These are phyloP conservation scores for Mycena vitilis DNA, from an alignment of 768 basidiomycete species.

Conservation along the genomic window DNA sequence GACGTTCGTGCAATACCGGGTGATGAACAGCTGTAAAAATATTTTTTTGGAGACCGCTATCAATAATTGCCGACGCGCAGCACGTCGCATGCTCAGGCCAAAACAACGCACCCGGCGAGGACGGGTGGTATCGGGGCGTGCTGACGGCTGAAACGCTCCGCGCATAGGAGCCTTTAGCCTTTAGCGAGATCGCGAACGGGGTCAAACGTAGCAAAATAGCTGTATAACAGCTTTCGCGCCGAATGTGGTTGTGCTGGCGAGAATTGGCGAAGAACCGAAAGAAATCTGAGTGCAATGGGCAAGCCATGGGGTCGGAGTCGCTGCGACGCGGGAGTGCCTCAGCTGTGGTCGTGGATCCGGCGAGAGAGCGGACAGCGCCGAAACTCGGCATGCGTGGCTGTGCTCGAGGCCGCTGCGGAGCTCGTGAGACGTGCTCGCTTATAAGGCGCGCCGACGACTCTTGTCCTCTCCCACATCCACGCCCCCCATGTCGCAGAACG, in stretches of 20 bases:
- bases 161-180: not conserved
- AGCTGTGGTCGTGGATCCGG: not conserved
- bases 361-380: not conserved
- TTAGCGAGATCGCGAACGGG: not conserved
- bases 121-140: not conserved
- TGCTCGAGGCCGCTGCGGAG: slow-evolving; percentile 9
- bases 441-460: slow-evolving; percentile 16
- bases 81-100: not conserved
- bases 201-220: not conserved
- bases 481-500: slow-evolving; percentile 37
- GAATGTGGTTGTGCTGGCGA: not conserved
- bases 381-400: slow-evolving; percentile 7
- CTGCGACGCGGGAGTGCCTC: no score
- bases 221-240: not conserved
- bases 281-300: not conserved
- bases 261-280: not conserved
- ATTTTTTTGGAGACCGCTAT: no score
- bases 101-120: not conserved
- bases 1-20: no score
- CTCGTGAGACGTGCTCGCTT: slow-evolving; percentile 17
- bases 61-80: not conserved
- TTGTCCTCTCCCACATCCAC: not conserved
- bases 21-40: no score
- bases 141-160: not conserved
- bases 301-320: not conserved